Evolutionary conservation across 345 rosid genomes (phyloP), one percentile per base, ranked within the genome.

Genomic region (Rubroshorea leprosula): DNA sequence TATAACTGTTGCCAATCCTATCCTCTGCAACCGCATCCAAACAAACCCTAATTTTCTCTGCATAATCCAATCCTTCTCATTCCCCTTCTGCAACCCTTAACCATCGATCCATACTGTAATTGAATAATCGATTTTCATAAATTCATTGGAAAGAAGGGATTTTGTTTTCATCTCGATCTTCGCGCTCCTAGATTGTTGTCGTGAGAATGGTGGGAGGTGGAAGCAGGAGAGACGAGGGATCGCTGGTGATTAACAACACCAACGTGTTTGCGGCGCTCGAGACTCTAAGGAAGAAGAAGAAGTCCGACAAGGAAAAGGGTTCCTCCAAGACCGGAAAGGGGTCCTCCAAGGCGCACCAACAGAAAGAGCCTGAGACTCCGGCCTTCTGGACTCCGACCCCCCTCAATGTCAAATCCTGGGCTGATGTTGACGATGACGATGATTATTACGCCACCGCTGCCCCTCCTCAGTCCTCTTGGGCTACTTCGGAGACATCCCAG

Each of bases 241-340:
- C 83, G 57, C 57, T 70, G 50, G 73, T 66, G 71, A 78, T 76
- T 27, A 78, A 74, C 72, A 82, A 66, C 52, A 79, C 74, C 15
- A 82, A 82, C 54, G 82, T 82, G 69, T 82, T 82, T 54, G 84
- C 84, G 1, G 87, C 87, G 44, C 68, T 81, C 61, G 81, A 69
- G 16, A 78, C 76, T 68, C 74, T 78, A 13, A 75, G 76, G 72
- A 82, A 70, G 77, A 82, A 76, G 74, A 82, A 82, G 82, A 79
- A 82, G 70, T 57, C 78, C 9, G 82, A 74, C 12, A 73, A 71
- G 47, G 60, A 69, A 6, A 55, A 52, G 39, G 64, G 60, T 16
- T 61, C 74, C 2, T 72, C 69, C 14, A 78, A 71, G 66, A 56
- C 64, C 67, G 35, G 9, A 13, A 65, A 71, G 62, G 69, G 72